phyloP scores from a whole-genome alignment of 108 stramenopile species.

The Pseudonitzschia multiseries region DNA sequence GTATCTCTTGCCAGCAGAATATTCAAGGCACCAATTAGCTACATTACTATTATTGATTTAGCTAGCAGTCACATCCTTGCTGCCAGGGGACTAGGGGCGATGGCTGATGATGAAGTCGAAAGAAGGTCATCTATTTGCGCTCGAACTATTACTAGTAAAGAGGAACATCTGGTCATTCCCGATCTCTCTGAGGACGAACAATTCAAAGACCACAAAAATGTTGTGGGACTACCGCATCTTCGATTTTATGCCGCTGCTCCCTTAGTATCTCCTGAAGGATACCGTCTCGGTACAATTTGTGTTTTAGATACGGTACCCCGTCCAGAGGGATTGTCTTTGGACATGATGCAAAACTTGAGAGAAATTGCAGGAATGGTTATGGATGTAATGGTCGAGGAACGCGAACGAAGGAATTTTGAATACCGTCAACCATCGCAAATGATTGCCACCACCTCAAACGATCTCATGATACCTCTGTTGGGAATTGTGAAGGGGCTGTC shows the following conservation, averaged over 20 bases:
- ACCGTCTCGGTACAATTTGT: slow-evolving; percentile 77
- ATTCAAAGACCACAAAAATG: slow-evolving; percentile 63
- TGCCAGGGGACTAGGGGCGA: slow-evolving; percentile 48
- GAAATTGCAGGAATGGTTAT: slow-evolving; percentile 56
- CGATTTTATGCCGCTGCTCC: slow-evolving; percentile 84
- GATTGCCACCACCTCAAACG: slow-evolving; percentile 64
- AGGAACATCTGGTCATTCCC: slow-evolving; percentile 51
- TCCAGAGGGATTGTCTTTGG: slow-evolving; percentile 46
- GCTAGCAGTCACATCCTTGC: slow-evolving; percentile 65
- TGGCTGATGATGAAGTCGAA: slow-evolving; percentile 47
- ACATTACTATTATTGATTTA: slow-evolving; percentile 62
- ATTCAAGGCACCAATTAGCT: slow-evolving; percentile 61
- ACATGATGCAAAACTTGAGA: slow-evolving; percentile 64
- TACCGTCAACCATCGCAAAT: slow-evolving; percentile 26
- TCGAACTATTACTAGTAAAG: slow-evolving; percentile 53
- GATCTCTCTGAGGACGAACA: slow-evolving; percentile 69
- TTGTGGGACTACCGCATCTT: slow-evolving; percentile 59
- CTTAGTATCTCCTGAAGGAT: slow-evolving; percentile 49
- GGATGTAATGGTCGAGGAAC: slow-evolving; percentile 43
- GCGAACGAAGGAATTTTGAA: slow-evolving; percentile 18
- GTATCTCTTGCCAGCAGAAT: slow-evolving; percentile 37
- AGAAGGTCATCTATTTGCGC: slow-evolving; percentile 74
- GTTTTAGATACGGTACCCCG: slow-evolving; percentile 66
- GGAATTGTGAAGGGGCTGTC: slow-evolving; percentile 66
- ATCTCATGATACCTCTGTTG: slow-evolving; percentile 77